These are phyloP conservation scores for Pseudocercospora fijiensis DNA, from an alignment of 2,329 filamentous ascomycete species.

Conservation along the genomic window DNA sequence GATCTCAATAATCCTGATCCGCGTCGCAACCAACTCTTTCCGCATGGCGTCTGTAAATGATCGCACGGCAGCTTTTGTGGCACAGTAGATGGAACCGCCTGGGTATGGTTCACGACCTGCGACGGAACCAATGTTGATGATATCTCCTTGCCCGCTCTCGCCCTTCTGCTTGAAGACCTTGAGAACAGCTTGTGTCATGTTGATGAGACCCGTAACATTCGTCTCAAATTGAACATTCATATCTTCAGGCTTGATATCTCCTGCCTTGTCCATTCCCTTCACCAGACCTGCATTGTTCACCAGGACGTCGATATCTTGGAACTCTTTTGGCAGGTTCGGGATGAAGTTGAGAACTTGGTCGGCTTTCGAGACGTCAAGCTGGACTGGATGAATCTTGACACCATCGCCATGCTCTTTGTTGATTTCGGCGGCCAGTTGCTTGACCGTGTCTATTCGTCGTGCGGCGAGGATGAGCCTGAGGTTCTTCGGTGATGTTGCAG, in stretches of 20 bases:
- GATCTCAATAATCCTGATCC: constrained; percentile 81
- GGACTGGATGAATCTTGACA: constrained; percentile 77
- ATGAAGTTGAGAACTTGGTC: constrained; percentile 74
- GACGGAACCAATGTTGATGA: constrained; percentile 93
- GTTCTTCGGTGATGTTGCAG: constrained; percentile 73
- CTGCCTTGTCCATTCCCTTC: constrained; percentile 81
- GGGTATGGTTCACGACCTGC: constrained; percentile 85
- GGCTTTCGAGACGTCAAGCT: constrained; percentile 82
- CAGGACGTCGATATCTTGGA: constrained; percentile 78
- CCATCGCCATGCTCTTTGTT: constrained; percentile 71
- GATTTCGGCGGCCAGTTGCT: constrained; percentile 75
- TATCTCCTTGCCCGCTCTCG: constrained; percentile 79
- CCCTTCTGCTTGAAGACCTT: constrained; percentile 67
- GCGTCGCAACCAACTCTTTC: constrained; percentile 76
- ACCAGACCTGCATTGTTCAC: constrained; percentile 97
- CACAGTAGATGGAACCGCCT: constrained; percentile 88
- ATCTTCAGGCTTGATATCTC: constrained; percentile 77
- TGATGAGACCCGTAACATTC: constrained; percentile 92
- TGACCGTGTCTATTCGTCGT: constrained; percentile 75
- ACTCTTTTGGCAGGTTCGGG: constrained; percentile 71
- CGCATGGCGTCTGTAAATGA: constrained; percentile 80
- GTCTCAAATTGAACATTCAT: constrained; percentile 85
- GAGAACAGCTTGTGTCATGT: constrained; percentile 90
- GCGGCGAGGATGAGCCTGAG: constrained; percentile 86
- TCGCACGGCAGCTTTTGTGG: constrained; percentile 84